A percentile compares a stretch with the other conserved stretches of the same genome.
Conservation (phyloP, 2,329 filamentous ascomycete species). For the Aspergillus transmontanensis region DNA sequence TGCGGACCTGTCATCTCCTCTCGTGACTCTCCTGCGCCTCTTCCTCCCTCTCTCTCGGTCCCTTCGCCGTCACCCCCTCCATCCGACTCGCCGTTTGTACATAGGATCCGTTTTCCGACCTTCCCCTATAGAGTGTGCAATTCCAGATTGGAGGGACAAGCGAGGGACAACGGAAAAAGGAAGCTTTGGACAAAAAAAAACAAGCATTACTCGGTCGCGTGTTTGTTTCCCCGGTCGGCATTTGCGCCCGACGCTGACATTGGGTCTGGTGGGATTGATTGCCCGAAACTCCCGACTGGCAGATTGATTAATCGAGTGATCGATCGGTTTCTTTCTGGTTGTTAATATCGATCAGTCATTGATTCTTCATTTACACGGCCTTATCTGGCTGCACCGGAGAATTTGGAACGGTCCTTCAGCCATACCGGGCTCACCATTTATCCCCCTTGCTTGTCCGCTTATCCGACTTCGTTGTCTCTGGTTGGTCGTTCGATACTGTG, state of each 20-base stretch:
- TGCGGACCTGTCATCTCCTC: conserved; percentile 20
- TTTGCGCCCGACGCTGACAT: conserved; percentile 27
- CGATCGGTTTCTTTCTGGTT: background rate
- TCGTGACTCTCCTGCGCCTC: conserved; percentile 16
- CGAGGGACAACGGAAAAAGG: background rate
- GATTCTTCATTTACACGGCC: background rate
- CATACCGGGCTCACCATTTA: background rate
- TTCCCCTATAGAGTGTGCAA: background rate
- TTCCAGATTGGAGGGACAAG: background rate
- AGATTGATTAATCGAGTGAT: background rate
- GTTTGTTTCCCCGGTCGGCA: conserved; percentile 4
- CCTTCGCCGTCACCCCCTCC: conserved; percentile 1
- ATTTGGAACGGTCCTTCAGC: conserved; percentile 14
- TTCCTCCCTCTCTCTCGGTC: background rate
- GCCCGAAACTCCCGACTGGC: conserved; percentile 7
- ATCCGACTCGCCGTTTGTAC: conserved; percentile 9
- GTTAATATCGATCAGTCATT: conserved; percentile 2
- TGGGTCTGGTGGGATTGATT: conserved; percentile 2
- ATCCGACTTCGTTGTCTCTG: conserved; percentile 1
- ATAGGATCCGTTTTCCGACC: background rate
- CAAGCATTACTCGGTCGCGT: conserved; percentile 9
- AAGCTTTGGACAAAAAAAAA: background rate
- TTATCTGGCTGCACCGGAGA: conserved; percentile 14
- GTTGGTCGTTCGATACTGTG: conserved; percentile 1
- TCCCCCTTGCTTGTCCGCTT: conserved; percentile 18